Evolutionary conservation across 148 eudicot species (phyloP).

Genomic region (Talinum fruticosum): DNA sequence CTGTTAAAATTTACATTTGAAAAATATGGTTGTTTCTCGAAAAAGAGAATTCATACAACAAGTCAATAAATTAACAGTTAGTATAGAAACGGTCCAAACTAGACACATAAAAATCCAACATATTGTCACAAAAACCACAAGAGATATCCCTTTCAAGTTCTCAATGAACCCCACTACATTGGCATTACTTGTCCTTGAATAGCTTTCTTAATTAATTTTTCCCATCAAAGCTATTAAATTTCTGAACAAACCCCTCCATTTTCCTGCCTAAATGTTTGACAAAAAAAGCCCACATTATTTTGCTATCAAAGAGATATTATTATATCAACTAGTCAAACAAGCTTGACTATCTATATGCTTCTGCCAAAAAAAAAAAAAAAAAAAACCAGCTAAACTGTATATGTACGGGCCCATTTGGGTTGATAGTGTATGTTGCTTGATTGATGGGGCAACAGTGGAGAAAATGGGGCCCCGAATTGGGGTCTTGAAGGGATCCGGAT

Average conservation of each 20-base stretch:
- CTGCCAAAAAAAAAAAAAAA: too few species aligned
- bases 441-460: slow-evolving; percentile 19
- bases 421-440: slow-evolving; percentile 1
- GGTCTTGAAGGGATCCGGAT: not conserved
- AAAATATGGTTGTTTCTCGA: not conserved
- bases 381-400: too few species aligned
- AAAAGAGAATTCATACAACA: not conserved
- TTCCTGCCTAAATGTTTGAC: slow-evolving; percentile 16
- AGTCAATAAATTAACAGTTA: not conserved
- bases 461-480: slow-evolving; percentile 9
- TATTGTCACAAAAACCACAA: not conserved
- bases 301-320: not conserved
- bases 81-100: not conserved
- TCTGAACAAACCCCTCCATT: slow-evolving; percentile 7
- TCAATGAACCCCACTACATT: not conserved
- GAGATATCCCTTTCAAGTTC: slow-evolving; percentile 5
- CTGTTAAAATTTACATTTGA: not conserved
- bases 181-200: not conserved
- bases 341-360: not conserved
- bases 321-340: slow-evolving; percentile 6
- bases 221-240: not conserved
- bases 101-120: slow-evolving; percentile 10
- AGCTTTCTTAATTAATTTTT: slow-evolving; percentile 4
- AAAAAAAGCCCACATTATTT: slow-evolving; percentile 6
- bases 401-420: slow-evolving; percentile 5